Base-by-base conservation (phyloP, 441 rosid genomes). In the Jatropha multifida region DNA sequence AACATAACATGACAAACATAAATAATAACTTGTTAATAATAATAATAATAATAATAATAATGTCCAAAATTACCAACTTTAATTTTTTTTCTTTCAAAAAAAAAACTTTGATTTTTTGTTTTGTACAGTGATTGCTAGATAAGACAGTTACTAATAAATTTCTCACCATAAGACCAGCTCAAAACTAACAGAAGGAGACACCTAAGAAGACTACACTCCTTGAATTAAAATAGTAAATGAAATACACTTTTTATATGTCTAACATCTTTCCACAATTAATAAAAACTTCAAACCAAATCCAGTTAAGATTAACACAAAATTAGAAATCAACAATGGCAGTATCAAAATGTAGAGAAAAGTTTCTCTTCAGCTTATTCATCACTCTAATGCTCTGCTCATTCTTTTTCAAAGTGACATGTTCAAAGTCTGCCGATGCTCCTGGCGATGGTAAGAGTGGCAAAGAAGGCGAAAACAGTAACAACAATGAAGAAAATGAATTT, bases 291-390 rank as follows among this genome's bases (percentile, higher is more conserved):
- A 52, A 5, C 13, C 17, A 4, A 6, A 52, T 2, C 6, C 15
- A 54, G n/a, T 48, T 10, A 48, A 48, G 14, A 32, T 2, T 4
- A 42, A 42, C 4, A 8, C 9, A 42, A 17, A 52, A 10, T 1
- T 26, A 60, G 18, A 0, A 42, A 18, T 2, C 26, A 41, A 65
- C 5, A 65, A 83, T 81, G 86, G 79, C 75, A 44, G n/a, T 69
- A 18, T 41, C 75, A 44, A n/a, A 66, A 18, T 41, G 82, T 1
- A 80, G 82, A 71, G 66, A 80, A 56, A 70, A 49, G 55, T 12
- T 69, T 15, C 44, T 74, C 12, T 40, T 74, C 38, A 78, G 74
- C 37, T 4, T 70, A 48, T 14, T 81, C 26, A 68, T 71, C 2
- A 59, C 81, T 4, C 55, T 85, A 7, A 0, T 79, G 17, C 48